Conservation (phyloP, 352 stramenopile genomes). For the Pythium angustatum region DNA sequence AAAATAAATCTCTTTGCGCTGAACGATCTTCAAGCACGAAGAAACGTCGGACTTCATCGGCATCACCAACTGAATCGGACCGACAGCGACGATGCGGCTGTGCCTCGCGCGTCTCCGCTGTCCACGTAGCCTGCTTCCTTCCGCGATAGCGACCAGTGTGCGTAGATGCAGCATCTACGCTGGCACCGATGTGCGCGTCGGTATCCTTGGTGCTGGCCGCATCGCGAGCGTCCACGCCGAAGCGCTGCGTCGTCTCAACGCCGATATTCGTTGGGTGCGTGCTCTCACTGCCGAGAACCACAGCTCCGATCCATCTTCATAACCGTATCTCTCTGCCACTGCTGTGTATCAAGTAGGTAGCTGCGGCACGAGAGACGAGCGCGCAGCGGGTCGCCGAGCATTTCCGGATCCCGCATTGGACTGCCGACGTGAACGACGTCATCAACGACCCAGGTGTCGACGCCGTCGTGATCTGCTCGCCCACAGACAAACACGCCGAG, state of each 20-base stretch:
- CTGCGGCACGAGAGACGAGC: conserved; percentile 26
- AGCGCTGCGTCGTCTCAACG: conserved; percentile 46
- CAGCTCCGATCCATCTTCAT: too few relatives aligned
- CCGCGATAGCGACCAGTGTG: too few relatives aligned
- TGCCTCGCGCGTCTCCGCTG: not conserved
- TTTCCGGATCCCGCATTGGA: conserved; percentile 66
- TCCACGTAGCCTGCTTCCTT: not conserved
- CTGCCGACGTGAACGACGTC: conserved; percentile 86
- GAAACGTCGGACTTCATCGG: not conserved
- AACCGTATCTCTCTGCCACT: too few relatives aligned
- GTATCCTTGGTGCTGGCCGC: conserved; percentile 67
- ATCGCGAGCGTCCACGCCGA: conserved; percentile 68
- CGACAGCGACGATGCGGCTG: not conserved
- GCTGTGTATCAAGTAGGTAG: too few relatives aligned
- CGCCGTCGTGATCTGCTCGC: conserved; percentile 96
- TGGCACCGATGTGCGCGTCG: conserved; percentile 42
- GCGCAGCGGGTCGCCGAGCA: conserved; percentile 39
- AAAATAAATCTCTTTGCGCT: not conserved
- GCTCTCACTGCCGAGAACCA: too few relatives aligned
- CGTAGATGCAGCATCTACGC: conserved; percentile 4
- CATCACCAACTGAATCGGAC: too few relatives aligned
- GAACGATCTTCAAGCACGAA: conserved; percentile 17
- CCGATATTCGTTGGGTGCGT: conserved; percentile 49
- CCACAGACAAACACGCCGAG: conserved; percentile 91
- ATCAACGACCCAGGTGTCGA: conserved; percentile 93